Evolutionary conservation across 2,329 filamentous ascomycete genomes (phyloP), one percentile per base, ranked within the genome.

Genomic region (Shiraia sp.): DNA sequence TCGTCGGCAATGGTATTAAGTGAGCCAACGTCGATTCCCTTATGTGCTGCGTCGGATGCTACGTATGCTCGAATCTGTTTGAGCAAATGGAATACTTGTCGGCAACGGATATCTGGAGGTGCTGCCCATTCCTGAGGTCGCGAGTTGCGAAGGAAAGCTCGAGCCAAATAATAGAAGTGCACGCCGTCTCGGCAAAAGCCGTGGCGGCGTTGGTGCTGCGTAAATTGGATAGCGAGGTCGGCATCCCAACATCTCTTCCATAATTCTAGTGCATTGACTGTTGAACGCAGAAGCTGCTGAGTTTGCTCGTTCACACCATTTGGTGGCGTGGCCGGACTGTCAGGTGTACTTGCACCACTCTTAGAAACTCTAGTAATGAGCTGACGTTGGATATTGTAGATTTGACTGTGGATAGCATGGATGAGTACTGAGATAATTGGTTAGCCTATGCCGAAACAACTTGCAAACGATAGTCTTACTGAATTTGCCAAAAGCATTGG

Each of bases 401-500:
- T 79, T 50, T 87, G 76, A 5, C 81, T 75, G 40, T 87, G 76
- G 37, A 90, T 72, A 10, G 80, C 81, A 57, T 90, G 86, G 6
- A 90, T 81, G 32, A 90, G 68, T 40, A 90, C 79, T 58, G 31
- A 14, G 23, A 23, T n/a, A n/a, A 13, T 5, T 19, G n/a, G 41
- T 58, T 50, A 58, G 53, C 13, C 7, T n/a, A 4, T 6, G 2
- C 13, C 9, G 33, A 10, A 13, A 26, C 5, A 3, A 35, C 2
- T 10, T 3, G 16, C 15, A 9, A 10, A 8, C 16, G 13, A 7
- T 19, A 10, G 15, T 47, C 54, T 51, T 53, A 58, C 55, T 46
- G 56, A 89, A 89, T 59, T 90, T 90, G 25, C 83, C 84, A 57
- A 84, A 87, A 2, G 86, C 72, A 54, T 89, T 90, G 1, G 86